Evolutionary conservation across 371 early-diverging fungal species (phyloP).

Genomic region (Apophysomyces trapeziformis): DNA sequence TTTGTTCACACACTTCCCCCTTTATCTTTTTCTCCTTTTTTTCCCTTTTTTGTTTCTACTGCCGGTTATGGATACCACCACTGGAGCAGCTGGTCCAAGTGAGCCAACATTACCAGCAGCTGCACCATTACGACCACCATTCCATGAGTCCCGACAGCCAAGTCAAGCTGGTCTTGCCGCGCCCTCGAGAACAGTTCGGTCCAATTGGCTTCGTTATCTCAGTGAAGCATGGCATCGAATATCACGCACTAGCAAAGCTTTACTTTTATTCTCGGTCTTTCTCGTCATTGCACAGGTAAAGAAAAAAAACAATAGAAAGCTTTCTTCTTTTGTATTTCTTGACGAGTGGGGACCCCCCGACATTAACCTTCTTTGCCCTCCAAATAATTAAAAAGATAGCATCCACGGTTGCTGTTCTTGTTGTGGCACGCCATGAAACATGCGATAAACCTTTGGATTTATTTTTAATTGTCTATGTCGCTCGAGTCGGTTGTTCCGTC

Average conservation of each 20-base stretch:
- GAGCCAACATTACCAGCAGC: not conserved
- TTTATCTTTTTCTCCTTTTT: not conserved
- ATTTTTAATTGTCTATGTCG: conserved; percentile 41
- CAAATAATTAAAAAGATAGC: conserved; percentile 16
- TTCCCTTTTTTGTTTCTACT: not conserved
- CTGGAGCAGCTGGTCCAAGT: conserved; percentile 1
- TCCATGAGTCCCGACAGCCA: not conserved
- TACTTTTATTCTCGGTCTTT: conserved; percentile 10
- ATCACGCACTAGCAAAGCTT: conserved; percentile 22
- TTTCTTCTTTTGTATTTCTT: too few species aligned
- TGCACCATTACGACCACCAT: not conserved
- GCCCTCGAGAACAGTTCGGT: conserved; percentile 17
- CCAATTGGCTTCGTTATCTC: conserved; percentile 15
- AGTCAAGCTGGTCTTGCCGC: conserved; percentile 12
- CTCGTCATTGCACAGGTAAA: conserved; percentile 23
- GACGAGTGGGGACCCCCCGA: too few species aligned
- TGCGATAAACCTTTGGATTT: conserved; percentile 47
- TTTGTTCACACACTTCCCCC: not conserved
- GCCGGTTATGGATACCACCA: not conserved
- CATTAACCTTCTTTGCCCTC: too few species aligned
- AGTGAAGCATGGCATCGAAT: conserved; percentile 24
- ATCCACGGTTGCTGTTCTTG: conserved; percentile 26
- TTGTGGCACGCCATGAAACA: conserved; percentile 25
- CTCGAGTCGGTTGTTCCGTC: conserved; percentile 38
- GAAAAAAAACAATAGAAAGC: too few species aligned